These are phyloP conservation scores for Sporothrix protearum DNA, from an alignment of 2,329 filamentous ascomycete genomes.

Conservation along the genomic window DNA sequence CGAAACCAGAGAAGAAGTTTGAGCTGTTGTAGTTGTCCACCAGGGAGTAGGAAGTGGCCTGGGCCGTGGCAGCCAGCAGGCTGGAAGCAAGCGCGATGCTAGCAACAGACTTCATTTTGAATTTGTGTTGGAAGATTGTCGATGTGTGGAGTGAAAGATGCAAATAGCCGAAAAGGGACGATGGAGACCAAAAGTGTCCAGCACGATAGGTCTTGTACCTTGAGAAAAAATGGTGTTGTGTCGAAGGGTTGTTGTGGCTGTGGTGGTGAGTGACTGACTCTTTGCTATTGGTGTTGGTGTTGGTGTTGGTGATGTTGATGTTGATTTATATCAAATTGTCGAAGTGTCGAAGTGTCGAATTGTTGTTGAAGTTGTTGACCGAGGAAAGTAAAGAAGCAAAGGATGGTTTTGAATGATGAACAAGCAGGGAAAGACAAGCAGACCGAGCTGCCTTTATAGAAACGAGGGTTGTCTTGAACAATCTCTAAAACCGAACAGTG, in stretches of 20 bases:
- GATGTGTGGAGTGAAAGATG: not conserved
- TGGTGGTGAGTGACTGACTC: not conserved
- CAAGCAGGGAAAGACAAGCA: not conserved
- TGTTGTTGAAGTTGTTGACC: not conserved
- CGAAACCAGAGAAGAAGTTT: conserved; percentile 56
- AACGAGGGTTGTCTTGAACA: conserved; percentile 2
- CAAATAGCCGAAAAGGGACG: not conserved
- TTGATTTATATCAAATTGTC: not conserved
- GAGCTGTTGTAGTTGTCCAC: conserved; percentile 46
- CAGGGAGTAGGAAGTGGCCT: conserved; percentile 44
- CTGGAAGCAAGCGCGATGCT: not conserved
- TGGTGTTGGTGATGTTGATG: not conserved
- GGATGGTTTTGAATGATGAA: not conserved
- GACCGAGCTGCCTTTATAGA: conserved; percentile 18
- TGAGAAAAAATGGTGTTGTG: not conserved
- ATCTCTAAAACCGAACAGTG: conserved; percentile 7
- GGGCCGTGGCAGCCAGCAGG: conserved; percentile 26
- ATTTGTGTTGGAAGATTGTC: not conserved
- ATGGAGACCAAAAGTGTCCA: conserved; percentile 14
- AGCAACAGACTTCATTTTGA: conserved; percentile 22
- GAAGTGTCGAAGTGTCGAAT: not conserved
- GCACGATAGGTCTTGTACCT: conserved; percentile 1
- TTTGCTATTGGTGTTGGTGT: not conserved
- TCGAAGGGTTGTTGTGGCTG: not conserved
- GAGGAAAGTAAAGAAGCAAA: not conserved